Conservation (phyloP, 495 filamentous ascomycete genomes). For the Aspergillus steynii region DNA sequence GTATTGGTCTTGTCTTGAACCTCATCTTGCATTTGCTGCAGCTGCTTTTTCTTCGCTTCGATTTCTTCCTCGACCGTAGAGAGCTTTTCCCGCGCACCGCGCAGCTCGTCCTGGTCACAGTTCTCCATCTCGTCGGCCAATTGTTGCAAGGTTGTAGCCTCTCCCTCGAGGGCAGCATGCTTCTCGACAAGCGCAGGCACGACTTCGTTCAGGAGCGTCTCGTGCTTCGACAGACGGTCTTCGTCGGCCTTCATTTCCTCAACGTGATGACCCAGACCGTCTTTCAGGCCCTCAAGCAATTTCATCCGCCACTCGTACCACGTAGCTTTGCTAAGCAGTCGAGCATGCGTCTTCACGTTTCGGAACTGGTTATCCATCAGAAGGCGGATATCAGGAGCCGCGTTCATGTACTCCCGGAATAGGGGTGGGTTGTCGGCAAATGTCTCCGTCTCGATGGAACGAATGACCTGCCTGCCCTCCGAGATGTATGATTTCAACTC, state of each 20-base stretch:
- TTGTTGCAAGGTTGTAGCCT: slow-evolving; percentile 65
- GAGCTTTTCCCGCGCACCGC: slow-evolving; percentile 63
- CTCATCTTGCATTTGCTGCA: slow-evolving; percentile 63
- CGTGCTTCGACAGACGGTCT: slow-evolving; percentile 62
- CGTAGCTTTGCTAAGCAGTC: slow-evolving; percentile 85
- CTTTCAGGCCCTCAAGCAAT: slow-evolving; percentile 78
- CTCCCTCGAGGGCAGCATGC: slow-evolving; percentile 58
- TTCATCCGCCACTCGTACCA: slow-evolving; percentile 99
- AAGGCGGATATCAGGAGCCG: slow-evolving; percentile 76
- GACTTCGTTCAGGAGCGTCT: slow-evolving; percentile 60
- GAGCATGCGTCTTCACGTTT: slow-evolving; percentile 89
- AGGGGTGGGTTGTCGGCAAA: slow-evolving; percentile 85
- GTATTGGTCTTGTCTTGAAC: slow-evolving; percentile 61
- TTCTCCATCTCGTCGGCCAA: slow-evolving; percentile 74
- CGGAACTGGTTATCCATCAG: slow-evolving; percentile 97
- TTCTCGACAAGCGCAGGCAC: slow-evolving; percentile 64
- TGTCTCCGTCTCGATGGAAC: slow-evolving; percentile 84
- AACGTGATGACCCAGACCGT: slow-evolving; percentile 70
- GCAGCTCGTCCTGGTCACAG: slow-evolving; percentile 76
- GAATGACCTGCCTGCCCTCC: slow-evolving; percentile 82
- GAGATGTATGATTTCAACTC: slow-evolving; percentile 94
- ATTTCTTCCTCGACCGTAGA: slow-evolving; percentile 65
- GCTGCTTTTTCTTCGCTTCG: slow-evolving; percentile 61
- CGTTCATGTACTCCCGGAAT: slow-evolving; percentile 86
- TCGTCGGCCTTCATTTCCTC: slow-evolving; percentile 79